Base-by-base conservation (phyloP, 139 green algal genomes). In the Coelastrella sp. region DNA sequence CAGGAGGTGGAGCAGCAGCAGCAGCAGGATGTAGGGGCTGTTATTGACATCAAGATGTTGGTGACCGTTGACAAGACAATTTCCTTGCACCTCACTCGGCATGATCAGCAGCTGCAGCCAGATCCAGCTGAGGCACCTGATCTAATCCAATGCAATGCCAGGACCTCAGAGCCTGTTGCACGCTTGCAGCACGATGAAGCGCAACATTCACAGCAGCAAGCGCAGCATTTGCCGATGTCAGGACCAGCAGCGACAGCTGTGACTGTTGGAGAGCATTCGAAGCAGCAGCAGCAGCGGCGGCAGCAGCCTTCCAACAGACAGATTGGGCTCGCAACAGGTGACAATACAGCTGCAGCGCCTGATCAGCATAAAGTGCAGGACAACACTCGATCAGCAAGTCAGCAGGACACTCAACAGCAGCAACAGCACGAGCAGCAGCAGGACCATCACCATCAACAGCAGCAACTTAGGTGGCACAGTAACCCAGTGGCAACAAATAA, bases 401-500 rank as follows among this genome's bases (percentile, higher is more conserved):
- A 56, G 35, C 35, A 49, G 35, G 35, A 49, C 35, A 49, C 35
- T 3, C 61, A 59, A 58, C 49, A 66, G 78, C 14, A 57, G 22
- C 8, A 66, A 56, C 15, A 24, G 35, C 78, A 83, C 25, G 25
- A 87, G 81, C 60, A 87, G 80, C 60, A 87, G 20, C 60, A 74
- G 57, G 14, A 61, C 22, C 10, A 61, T 49, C 6, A n/a, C 27
- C 27, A 24, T 12, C 22, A 27, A 27, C 78, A 83, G 35, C 78
- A 63, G 56, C 25, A 15, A 66, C n/a, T 15, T 4, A 4, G 17
- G 35, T 3, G 35, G 35, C 35, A 49, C 35, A 49, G 35, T 49
- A 3, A 49, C 35, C 35, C 72, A 49, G 6, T 27, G 14, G 72
- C n/a, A 27, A 25, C 72, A 70, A 49, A 3, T 70, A 6, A 78